phyloP scores from a whole-genome alignment of 164 flowering plant genomes.

The Litsea cubeba region DNA sequence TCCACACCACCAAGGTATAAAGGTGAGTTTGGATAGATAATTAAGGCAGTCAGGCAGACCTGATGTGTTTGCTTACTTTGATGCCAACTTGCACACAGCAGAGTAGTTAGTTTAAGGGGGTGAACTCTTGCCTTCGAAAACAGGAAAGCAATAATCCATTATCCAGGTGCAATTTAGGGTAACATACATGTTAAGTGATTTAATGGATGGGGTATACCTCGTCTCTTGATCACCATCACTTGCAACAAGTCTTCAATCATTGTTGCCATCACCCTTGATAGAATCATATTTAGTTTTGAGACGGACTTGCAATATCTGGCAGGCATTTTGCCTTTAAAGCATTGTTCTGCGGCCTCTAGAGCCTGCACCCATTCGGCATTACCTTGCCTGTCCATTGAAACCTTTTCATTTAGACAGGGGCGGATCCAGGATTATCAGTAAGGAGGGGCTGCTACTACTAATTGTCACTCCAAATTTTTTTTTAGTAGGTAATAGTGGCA shows the following conservation, averaged over 20 bases:
- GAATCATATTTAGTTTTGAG: constrained; percentile 95
- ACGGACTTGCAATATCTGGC: constrained; percentile 97
- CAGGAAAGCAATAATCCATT: background rate
- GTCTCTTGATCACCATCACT: background rate
- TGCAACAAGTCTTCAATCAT: background rate
- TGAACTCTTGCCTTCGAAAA: background rate
- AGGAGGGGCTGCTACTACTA: no score
- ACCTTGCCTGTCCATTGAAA: constrained; percentile 54
- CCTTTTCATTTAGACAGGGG: no score
- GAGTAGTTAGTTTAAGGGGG: background rate
- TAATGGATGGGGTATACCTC: background rate
- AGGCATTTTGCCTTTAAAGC: constrained; percentile 78
- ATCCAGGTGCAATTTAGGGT: background rate
- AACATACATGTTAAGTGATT: no score
- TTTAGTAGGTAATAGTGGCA: no score
- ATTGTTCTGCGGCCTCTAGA: constrained; percentile 90
- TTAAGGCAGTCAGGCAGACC: no score
- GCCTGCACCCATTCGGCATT: constrained; percentile 89
- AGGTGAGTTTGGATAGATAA: background rate
- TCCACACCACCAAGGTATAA: background rate
- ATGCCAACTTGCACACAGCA: background rate
- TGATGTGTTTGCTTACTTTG: background rate
- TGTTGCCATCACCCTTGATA: constrained; percentile 64
- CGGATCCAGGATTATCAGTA: no score
- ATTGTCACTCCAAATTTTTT: no score